phyloP scores from a whole-genome alignment of 768 basidiomycete species.

The Auriscalpium orientale region DNA sequence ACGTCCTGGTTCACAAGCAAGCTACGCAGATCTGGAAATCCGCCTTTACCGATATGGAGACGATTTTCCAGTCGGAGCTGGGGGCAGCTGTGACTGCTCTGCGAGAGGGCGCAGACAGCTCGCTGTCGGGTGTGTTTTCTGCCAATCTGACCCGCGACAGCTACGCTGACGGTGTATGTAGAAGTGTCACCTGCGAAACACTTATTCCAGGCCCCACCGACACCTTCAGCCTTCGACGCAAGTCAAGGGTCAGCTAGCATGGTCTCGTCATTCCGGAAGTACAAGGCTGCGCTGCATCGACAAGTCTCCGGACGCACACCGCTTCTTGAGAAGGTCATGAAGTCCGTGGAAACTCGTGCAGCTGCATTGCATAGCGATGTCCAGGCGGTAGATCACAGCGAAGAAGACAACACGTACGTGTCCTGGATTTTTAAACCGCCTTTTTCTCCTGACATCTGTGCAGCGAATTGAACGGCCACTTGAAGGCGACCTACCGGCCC shows the following conservation, averaged over 20 bases:
- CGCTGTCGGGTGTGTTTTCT: conserved; percentile 23
- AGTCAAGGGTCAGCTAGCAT: conserved; percentile 25
- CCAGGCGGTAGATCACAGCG: conserved; percentile 33
- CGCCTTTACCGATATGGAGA: conserved; percentile 35
- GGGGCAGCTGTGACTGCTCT: conserved; percentile 30
- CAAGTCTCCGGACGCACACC: conserved; percentile 63
- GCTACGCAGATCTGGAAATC: conserved; percentile 53
- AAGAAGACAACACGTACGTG: conserved; percentile 38
- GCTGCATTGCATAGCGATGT: conserved; percentile 54
- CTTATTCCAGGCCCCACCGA: conserved; percentile 47
- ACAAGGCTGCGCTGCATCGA: conserved; percentile 49
- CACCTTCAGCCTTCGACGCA: conserved; percentile 38
- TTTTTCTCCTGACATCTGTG: no score
- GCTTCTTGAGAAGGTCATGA: conserved; percentile 50
- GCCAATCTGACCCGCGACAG: neutral
- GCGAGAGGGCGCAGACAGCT: conserved; percentile 17
- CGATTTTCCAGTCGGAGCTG: conserved; percentile 40
- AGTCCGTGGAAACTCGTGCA: conserved; percentile 53
- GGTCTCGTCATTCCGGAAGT: conserved; percentile 50
- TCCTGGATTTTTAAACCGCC: no score
- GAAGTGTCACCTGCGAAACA: conserved; percentile 45
- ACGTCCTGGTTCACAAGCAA: conserved; percentile 46
- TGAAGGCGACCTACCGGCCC: neutral
- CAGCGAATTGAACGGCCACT: neutral
- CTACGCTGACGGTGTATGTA: conserved; percentile 18